Evolutionary conservation across 2,329 filamentous ascomycete species (phyloP).

Genomic region (Spiromastix sp.): DNA sequence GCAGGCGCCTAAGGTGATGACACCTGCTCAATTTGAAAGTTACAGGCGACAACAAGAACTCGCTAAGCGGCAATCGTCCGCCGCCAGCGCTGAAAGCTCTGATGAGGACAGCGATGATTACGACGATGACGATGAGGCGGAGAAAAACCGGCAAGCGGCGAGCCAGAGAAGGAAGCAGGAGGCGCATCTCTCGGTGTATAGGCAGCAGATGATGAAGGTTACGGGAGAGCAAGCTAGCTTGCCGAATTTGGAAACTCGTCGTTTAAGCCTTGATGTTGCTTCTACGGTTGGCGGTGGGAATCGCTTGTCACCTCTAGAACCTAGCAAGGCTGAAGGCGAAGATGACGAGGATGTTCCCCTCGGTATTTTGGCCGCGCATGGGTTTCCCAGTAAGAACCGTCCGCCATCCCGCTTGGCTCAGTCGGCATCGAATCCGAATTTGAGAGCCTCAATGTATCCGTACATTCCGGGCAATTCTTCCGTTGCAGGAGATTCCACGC

Average conservation of each 20-base stretch:
- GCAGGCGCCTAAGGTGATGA: constrained; percentile 69
- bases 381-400: constrained; percentile 69
- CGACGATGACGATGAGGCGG: constrained; percentile 65
- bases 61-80: constrained; percentile 46
- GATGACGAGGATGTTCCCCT: constrained; percentile 84
- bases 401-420: constrained; percentile 58
- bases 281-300: constrained; percentile 47
- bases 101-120: constrained; percentile 52
- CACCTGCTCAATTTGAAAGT: constrained; percentile 73
- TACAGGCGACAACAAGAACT: constrained; percentile 62
- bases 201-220: constrained; percentile 95
- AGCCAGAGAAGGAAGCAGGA: constrained; percentile 80
- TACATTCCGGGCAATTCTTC: constrained; percentile 47
- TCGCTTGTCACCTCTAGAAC: constrained; percentile 22
- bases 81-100: constrained; percentile 40
- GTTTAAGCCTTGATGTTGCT: constrained; percentile 47
- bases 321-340: constrained; percentile 41
- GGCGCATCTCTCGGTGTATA: constrained; percentile 78
- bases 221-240: constrained; percentile 54
- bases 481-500: constrained; percentile 41
- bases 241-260: constrained; percentile 35
- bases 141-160: constrained; percentile 61
- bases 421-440: constrained; percentile 60
- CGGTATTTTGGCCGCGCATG: constrained; percentile 77
- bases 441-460: constrained; percentile 47